Percentiles rank a stretch among this genome's conserved stretches.
Evolutionary conservation across 176 grass and related monocot species (phyloP).

Genomic region (Stipa capillata): DNA sequence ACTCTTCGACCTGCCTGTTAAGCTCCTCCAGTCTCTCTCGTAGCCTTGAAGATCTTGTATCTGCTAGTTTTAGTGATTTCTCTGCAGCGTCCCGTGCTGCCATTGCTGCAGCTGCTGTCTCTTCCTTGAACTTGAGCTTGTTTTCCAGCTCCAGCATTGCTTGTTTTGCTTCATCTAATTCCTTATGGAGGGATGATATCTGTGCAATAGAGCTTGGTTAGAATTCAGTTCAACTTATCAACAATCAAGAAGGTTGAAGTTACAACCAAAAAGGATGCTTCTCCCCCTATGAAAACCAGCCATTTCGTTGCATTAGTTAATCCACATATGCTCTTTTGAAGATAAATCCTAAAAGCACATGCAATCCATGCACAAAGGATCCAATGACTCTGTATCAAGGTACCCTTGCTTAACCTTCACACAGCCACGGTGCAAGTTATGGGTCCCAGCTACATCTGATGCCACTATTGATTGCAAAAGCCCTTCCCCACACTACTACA

Average conservation of each 20-base stretch:
- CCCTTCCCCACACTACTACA: not conserved
- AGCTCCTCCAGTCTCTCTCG: slow-evolving; percentile 82
- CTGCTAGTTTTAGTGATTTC: slow-evolving; percentile 73
- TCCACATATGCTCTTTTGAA: not conserved
- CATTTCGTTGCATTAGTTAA: not conserved
- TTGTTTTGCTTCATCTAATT: slow-evolving; percentile 75
- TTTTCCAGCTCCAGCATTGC: slow-evolving; percentile 67
- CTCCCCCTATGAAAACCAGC: not conserved
- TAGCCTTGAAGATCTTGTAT: slow-evolving; percentile 62
- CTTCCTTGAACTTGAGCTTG: slow-evolving; percentile 98
- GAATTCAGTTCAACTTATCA: not conserved
- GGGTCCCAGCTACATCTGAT: not conserved
- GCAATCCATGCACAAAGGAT: not conserved
- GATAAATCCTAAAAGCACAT: not conserved
- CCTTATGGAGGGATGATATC: slow-evolving; percentile 65
- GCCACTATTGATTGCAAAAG: not conserved
- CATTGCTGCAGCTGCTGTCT: slow-evolving; percentile 78
- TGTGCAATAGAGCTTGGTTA: slow-evolving; percentile 2
- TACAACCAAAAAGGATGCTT: not conserved
- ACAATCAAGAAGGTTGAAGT: not conserved
- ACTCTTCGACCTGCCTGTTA: slow-evolving; percentile 70
- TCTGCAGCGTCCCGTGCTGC: slow-evolving; percentile 70
- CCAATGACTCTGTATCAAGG: not conserved
- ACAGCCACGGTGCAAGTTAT: not conserved
- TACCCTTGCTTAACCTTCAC: not conserved